Percentiles rank a stretch among this genome's conserved stretches.
phyloP scores from a whole-genome alignment of 2,329 filamentous ascomycete genomes.

The Chrysoporthe cubensis region DNA sequence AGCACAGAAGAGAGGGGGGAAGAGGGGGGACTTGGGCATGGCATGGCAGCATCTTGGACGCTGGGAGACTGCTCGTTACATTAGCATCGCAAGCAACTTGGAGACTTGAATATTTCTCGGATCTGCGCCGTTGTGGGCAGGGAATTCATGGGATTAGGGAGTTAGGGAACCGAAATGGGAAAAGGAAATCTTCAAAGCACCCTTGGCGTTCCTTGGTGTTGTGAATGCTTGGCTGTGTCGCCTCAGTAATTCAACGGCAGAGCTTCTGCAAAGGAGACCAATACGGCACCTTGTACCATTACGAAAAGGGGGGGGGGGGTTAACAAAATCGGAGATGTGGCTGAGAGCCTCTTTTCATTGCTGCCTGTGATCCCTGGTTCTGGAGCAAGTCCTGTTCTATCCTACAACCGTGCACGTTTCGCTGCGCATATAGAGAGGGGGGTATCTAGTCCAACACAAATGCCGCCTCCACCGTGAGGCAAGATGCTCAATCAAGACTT shows the following conservation, averaged over 20 bases:
- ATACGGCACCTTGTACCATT: background rate
- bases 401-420: background rate
- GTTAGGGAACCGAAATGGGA: slow-evolving; percentile 13
- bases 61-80: background rate
- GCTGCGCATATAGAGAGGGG: background rate
- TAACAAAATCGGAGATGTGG: background rate
- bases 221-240: background rate
- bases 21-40: background rate
- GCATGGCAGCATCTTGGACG: background rate
- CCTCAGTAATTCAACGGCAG: background rate
- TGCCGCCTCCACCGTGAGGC: background rate
- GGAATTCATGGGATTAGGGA: slow-evolving; percentile 14
- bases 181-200: background rate
- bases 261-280: background rate
- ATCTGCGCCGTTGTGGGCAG: background rate
- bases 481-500: too few relatives aligned
- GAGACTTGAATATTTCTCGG: background rate
- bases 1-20: background rate
- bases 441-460: background rate
- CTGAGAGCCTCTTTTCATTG: background rate
- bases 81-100: slow-evolving; percentile 1
- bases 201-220: background rate
- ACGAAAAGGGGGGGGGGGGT: background rate
- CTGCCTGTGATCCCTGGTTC: background rate
- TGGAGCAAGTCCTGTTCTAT: background rate